Conservation (phyloP, 176 grass and related monocot genomes). For the Aegilops umbellulata region DNA sequence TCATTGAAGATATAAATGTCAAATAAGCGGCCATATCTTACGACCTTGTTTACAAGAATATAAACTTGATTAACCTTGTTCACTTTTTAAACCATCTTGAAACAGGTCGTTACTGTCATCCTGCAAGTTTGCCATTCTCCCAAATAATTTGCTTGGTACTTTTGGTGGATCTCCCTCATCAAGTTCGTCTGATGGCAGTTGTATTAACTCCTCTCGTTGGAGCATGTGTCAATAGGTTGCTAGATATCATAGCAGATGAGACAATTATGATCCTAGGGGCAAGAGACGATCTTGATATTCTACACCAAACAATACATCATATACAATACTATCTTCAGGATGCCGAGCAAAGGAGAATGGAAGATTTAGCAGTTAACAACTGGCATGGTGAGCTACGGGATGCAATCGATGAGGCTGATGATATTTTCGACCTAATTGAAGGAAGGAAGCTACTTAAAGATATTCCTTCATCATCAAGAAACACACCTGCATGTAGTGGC, state of each 20-base stretch:
- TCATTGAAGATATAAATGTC: no score
- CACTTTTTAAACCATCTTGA: neutral
- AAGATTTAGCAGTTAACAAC: no score
- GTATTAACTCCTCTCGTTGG: constrained; percentile 13
- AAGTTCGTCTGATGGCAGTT: constrained; percentile 4
- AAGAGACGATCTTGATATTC: neutral
- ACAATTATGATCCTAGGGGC: constrained; percentile 7
- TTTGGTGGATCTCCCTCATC: neutral
- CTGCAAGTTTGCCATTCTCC: neutral
- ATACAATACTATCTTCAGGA: no score
- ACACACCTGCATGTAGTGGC: no score
- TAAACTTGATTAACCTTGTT: neutral
- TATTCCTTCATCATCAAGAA: no score
- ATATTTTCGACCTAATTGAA: no score
- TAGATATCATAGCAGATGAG: constrained; percentile 5
- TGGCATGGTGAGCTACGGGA: no score
- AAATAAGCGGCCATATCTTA: no score
- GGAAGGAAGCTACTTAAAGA: no score
- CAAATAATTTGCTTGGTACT: neutral
- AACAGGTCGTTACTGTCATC: neutral
- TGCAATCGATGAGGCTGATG: no score
- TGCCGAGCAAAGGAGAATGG: no score
- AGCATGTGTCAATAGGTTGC: neutral
- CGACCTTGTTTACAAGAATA: neutral
- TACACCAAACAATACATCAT: no score